phyloP scores from a whole-genome alignment of 805 yeast species.

The Kuraishia ogatae region DNA sequence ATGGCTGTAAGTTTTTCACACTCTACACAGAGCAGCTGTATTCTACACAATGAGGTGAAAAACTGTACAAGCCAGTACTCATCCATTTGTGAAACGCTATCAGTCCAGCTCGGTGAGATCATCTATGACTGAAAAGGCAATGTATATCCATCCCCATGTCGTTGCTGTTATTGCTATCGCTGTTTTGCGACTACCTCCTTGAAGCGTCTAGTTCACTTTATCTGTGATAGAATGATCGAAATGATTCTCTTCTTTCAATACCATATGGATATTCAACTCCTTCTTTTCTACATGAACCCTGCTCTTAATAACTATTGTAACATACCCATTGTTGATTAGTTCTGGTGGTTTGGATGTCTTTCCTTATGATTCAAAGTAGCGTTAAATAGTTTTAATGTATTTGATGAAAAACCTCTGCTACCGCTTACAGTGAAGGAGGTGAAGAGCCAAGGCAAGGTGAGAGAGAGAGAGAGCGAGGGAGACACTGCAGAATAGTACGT shows the following conservation, averaged over 20 bases:
- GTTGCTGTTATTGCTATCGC: too few species aligned
- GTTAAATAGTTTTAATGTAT: neutral
- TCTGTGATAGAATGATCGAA: neutral
- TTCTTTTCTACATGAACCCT: constrained; percentile 2
- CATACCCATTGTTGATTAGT: constrained; percentile 8
- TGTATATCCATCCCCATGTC: too few species aligned
- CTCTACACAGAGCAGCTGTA: too few species aligned
- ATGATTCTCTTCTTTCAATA: neutral
- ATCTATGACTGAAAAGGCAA: too few species aligned
- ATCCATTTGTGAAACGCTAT: neutral
- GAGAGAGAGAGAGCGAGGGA: neutral
- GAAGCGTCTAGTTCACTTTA: too few species aligned
- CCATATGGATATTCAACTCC: neutral
- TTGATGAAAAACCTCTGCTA: neutral
- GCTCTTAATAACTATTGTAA: constrained; percentile 8
- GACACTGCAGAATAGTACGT: neutral
- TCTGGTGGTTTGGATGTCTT: constrained; percentile 1
- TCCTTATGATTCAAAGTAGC: neutral
- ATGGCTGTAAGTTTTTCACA: neutral
- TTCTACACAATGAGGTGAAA: neutral
- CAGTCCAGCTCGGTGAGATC: too few species aligned
- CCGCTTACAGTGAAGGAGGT: neutral
- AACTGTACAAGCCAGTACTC: neutral
- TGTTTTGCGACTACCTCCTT: too few species aligned
- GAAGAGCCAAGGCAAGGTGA: neutral